Conservation (phyloP, 805 yeast genomes). For the Blastobotrys muscicola region DNA sequence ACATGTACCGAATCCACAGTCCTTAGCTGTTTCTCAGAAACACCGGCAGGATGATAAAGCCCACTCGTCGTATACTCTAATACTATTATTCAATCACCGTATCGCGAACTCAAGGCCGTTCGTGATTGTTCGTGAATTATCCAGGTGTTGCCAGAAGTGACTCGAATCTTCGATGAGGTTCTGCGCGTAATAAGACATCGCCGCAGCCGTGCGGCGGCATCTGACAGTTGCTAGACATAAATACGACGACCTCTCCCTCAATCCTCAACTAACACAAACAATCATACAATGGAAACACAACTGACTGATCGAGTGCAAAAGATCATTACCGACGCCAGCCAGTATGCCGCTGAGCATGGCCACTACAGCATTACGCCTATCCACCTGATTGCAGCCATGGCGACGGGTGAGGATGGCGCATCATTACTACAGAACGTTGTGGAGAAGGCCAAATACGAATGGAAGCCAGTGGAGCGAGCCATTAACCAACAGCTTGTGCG, state of each 20-base stretch:
- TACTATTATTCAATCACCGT: too few relatives aligned
- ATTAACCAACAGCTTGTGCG: slow-evolving; percentile 77
- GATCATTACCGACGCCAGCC: slow-evolving; percentile 67
- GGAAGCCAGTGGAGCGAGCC: slow-evolving; percentile 65
- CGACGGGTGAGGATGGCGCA: slow-evolving; percentile 49
- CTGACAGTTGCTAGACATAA: too few relatives aligned
- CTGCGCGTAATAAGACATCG: too few relatives aligned
- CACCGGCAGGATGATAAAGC: too few relatives aligned
- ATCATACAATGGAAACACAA: slow-evolving; percentile 31
- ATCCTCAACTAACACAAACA: background rate
- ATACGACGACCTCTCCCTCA: background rate
- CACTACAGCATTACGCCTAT: slow-evolving; percentile 81
- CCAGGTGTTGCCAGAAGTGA: too few relatives aligned
- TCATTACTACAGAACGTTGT: slow-evolving; percentile 70
- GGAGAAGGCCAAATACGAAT: slow-evolving; percentile 83
- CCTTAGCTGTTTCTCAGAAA: too few relatives aligned
- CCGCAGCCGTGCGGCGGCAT: too few relatives aligned
- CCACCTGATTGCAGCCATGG: slow-evolving; percentile 87
- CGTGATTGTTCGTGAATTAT: too few relatives aligned
- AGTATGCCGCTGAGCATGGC: slow-evolving; percentile 74
- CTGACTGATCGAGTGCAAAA: slow-evolving; percentile 90
- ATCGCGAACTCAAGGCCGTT: too few relatives aligned
- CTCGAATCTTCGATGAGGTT: too few relatives aligned
- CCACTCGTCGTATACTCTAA: too few relatives aligned
- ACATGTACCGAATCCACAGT: too few relatives aligned